Evolutionary conservation across 139 green algal species (phyloP).

Genomic region (Picochlorum sp.): DNA sequence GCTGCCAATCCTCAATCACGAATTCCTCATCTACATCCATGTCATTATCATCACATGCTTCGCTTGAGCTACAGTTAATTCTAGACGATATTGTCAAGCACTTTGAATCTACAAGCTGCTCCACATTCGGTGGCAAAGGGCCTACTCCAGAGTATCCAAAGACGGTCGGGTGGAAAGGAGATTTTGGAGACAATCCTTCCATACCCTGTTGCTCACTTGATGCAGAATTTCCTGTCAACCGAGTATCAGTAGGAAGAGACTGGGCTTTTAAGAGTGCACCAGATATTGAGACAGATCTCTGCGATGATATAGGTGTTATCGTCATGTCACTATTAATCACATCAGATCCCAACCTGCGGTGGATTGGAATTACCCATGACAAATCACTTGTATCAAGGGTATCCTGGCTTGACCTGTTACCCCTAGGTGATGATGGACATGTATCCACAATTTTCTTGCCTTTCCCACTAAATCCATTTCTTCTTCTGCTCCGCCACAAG

Average conservation of each 20-base stretch:
- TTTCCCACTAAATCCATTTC: background rate
- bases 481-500: background rate
- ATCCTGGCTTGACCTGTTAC: background rate
- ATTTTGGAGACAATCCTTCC: no score
- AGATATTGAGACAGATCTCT: no score
- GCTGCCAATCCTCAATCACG: conserved; percentile 12
- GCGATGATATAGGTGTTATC: no score
- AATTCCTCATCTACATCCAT: background rate
- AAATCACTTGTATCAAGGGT: background rate
- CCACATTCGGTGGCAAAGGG: background rate
- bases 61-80: no score
- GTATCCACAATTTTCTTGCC: background rate
- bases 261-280: no score
- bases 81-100: background rate
- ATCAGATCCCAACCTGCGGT: conserved; percentile 2
- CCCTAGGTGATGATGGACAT: background rate
- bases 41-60: background rate
- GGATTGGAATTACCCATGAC: background rate
- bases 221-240: no score
- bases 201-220: no score
- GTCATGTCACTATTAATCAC: background rate
- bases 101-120: background rate
- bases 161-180: background rate
- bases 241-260: no score
- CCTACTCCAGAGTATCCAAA: background rate